Base-by-base conservation (phyloP, 2,329 filamentous ascomycete genomes). In the Arthrobotrys musiformis region DNA sequence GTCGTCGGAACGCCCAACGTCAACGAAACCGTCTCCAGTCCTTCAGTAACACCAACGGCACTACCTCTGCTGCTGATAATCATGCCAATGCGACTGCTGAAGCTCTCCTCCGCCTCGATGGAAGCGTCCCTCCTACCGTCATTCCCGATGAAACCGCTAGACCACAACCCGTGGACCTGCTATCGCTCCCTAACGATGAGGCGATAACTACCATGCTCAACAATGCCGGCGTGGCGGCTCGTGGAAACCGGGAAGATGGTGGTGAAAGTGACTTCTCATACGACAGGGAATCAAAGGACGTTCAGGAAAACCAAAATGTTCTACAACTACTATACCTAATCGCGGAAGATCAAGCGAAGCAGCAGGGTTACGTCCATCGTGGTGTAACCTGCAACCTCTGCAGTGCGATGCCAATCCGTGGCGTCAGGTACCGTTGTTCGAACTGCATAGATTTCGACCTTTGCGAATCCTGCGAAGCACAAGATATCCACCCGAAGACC, bases 361-460 rank as follows among this genome's bases (percentile, higher is more conserved):
- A 92, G 62, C 94, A 95, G 82, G 92, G 93, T 19, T 97, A 95
- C 81, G 91, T 97, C 22, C 95, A 99, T 83, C 89, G 94, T 11
- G 94, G 95, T 11, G 96, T 97, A 77, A 91, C 91, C 40, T 99
- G 95, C 83, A 97, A 98, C 83, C 90, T 90, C 60, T 99, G 95
- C 81, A 92, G 92, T 68, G 90, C 92, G 81, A 90, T 92, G 60
- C 94, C 95, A 11, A 98, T 99, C 78, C 91, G 93, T 63, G 95
- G 95, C 15, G 91, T 97, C 77, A 89, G 95, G 70, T 99, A 97
- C 85, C 91, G 94, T 75, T 99, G 95, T 84, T 91, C 93, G 80
- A 98, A 99, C 84, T 99, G 95, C 82, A 90, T 92, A 79, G 94
- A 99, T 84, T 98, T 93, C 82, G 95, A 99, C 82, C 89, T 99